Evolutionary conservation across 495 filamentous ascomycete genomes (phyloP), one percentile per base, ranked within the genome.

Genomic region (Aspergillus bertholletiae): DNA sequence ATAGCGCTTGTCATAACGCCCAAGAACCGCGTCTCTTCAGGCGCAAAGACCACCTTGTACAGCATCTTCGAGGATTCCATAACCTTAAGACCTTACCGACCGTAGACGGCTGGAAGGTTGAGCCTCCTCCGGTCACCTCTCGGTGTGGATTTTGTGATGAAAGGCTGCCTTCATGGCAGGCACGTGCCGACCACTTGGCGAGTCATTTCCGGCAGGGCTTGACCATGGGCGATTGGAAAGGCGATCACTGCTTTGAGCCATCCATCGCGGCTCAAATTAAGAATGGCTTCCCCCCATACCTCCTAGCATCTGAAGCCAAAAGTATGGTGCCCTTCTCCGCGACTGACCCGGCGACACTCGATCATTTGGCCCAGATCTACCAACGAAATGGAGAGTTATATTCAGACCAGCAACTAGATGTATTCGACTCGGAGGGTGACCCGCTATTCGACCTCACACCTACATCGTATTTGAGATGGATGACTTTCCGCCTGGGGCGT

Each of bases 1-100:
- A 86, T 65, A 73, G 75, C 0, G 70, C 80, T 11, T 92, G 88
- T 58, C 78, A 81, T 45, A 82, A 86, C 58, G 76, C 84, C 11
- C 78, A 83, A 40, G 30, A 3, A 11, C 30, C 30, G 30, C 80
- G 87, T 7, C 86, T 84, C 4, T 92, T 91, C 62, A 88, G 87
- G 52, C 80, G 89, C 17, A 93, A 92, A 68, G 88, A 91, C 59
- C 88, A 93, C 63, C 76, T 93, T 0, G 74, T 85, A 8, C 88
- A 93, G 56, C 89, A 93, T 61, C 70, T 93, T 15, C 80, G 86
- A 32, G 75, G 90, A 5, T 80, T 89, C 22, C 88, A 93, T 64
- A 72, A 78, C 34, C 80, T 83, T 50, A 81, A 82, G 51, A 84
- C 88, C 49, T 65, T 76, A 7, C 63, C 74, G 11, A 58, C 72